Conservation (phyloP, 805 yeast genomes). For the Ogataea paraovalis region DNA sequence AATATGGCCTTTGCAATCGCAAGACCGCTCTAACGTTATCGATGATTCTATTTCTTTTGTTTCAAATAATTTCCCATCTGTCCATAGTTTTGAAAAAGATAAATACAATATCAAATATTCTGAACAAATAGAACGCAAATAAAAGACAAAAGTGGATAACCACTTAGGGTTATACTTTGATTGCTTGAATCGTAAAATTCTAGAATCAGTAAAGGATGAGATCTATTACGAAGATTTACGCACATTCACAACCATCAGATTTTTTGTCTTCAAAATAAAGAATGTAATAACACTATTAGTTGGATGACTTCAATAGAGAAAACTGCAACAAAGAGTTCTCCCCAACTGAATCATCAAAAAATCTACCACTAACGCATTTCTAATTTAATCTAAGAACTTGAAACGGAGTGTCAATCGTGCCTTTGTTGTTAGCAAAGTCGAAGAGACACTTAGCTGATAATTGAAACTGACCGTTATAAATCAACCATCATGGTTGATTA, state of each 20-base stretch:
- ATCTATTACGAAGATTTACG: background rate
- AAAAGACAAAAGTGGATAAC: too few species aligned
- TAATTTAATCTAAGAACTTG: constrained; percentile 61
- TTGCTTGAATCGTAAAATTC: too few species aligned
- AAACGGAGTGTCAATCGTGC: constrained; percentile 72
- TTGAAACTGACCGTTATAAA: constrained; percentile 25
- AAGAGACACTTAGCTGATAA: constrained; percentile 61
- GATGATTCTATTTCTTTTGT: background rate
- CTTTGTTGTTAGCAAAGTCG: constrained; percentile 74
- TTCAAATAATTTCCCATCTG: background rate
- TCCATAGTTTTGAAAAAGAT: background rate
- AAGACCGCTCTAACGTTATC: background rate
- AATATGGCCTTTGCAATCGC: background rate
- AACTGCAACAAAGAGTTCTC: constrained; percentile 25
- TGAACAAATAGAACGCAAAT: too few species aligned
- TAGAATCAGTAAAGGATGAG: too few species aligned
- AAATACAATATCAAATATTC: background rate
- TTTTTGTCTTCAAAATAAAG: constrained; percentile 1
- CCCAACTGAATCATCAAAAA: constrained; percentile 21
- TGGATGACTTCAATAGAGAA: constrained; percentile 33
- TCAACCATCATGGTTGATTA: constrained; percentile 39
- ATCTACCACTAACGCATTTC: constrained; percentile 35
- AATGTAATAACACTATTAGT: constrained; percentile 53
- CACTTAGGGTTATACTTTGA: too few species aligned
- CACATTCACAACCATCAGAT: background rate